phyloP scores from a whole-genome alignment of 768 basidiomycete species.

The Suillus variegatus region DNA sequence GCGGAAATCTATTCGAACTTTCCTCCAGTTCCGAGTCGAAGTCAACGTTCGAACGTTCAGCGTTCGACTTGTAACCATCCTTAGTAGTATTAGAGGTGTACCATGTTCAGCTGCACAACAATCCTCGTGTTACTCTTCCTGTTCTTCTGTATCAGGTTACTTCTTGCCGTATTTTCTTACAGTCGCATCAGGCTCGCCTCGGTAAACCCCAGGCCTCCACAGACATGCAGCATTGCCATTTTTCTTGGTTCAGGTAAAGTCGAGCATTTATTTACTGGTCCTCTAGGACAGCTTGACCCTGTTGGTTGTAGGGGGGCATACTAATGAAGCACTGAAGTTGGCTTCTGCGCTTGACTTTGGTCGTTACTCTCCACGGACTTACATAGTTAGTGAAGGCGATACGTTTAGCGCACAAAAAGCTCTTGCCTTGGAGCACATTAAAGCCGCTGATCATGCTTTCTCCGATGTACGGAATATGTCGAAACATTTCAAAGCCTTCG shows the following conservation, averaged over 20 bases:
- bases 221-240: conserved; percentile 63
- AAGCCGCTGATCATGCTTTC: conserved; percentile 6
- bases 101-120: neutral
- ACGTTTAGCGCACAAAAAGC: conserved; percentile 75
- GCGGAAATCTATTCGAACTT: neutral
- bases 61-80: too few relatives aligned
- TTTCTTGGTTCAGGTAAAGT: conserved; percentile 90
- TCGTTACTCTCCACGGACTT: conserved; percentile 76
- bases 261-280: conserved; percentile 7
- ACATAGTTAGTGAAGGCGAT: conserved; percentile 84
- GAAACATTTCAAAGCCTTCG: neutral
- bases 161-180: neutral
- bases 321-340: conserved; percentile 79
- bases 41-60: neutral
- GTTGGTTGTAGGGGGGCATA: conserved; percentile 79
- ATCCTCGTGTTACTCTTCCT: neutral
- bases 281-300: conserved; percentile 13
- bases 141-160: neutral
- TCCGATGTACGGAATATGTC: conserved; percentile 14
- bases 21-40: neutral
- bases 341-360: conserved; percentile 70
- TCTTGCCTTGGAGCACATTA: conserved; percentile 54
- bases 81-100: neutral
- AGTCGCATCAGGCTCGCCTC: neutral
- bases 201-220: neutral